Percentiles rank a stretch among this genome's conserved stretches.
Conservation (phyloP, 1,284 basidiomycete genomes). For the Trametes sp. region DNA sequence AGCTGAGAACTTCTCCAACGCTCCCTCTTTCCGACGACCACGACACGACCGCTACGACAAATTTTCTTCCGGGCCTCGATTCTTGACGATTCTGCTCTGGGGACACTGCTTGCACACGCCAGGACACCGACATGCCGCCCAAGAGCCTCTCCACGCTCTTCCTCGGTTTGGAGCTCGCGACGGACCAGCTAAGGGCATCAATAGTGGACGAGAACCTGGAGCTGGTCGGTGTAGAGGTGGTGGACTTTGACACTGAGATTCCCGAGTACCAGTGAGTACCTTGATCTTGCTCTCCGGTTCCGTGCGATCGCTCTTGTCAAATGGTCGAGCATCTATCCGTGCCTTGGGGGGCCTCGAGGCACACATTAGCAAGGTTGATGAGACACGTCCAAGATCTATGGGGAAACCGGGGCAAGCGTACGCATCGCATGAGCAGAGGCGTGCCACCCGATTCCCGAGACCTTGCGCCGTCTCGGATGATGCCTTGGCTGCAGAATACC, state of each 20-base stretch:
- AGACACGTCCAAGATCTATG: neutral
- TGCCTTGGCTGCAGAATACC: too few species aligned
- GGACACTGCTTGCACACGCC: constrained; percentile 17
- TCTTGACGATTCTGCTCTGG: constrained; percentile 22
- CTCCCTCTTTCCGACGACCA: constrained; percentile 33
- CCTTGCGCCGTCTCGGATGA: too few species aligned
- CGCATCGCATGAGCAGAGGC: too few species aligned
- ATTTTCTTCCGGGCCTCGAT: constrained; percentile 13
- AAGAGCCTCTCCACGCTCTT: constrained; percentile 70
- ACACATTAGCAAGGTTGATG: neutral
- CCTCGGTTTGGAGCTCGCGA: constrained; percentile 80
- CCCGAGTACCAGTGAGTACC: constrained; percentile 78
- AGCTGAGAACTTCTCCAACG: constrained; percentile 26
- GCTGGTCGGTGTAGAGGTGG: constrained; percentile 77
- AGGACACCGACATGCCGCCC: constrained; percentile 43
- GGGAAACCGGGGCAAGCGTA: too few species aligned
- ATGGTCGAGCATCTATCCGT: neutral
- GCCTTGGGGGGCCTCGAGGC: neutral
- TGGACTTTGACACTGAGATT: constrained; percentile 83
- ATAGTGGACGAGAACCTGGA: constrained; percentile 83
- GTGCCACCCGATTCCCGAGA: too few species aligned
- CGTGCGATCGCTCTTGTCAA: constrained; percentile 4
- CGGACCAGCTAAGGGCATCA: constrained; percentile 80
- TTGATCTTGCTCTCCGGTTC: constrained; percentile 11
- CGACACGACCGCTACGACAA: constrained; percentile 34